These are phyloP conservation scores for Coemansia sp. DNA, from an alignment of 192 early-diverging fungal species.

Conservation along the genomic window DNA sequence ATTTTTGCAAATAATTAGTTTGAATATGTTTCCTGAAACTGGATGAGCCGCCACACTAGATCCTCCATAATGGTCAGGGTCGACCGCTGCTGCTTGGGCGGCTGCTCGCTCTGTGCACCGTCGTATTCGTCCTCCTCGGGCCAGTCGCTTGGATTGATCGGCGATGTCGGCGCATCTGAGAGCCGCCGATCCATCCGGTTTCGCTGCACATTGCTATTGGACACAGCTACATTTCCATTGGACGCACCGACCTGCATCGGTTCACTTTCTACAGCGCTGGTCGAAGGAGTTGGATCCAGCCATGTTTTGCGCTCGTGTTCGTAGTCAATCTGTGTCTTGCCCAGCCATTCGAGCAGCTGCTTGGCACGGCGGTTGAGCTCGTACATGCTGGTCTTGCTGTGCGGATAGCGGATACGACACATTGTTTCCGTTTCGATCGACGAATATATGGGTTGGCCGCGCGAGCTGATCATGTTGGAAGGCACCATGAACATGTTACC, in stretches of 20 bases:
- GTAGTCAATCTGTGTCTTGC: constrained; percentile 49
- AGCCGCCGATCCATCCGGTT: constrained; percentile 10
- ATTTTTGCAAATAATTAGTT: constrained; percentile 6
- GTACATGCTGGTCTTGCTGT: constrained; percentile 24
- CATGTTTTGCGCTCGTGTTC: constrained; percentile 40
- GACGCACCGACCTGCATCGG: neutral
- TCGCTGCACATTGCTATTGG: neutral
- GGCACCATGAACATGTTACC: constrained; percentile 38
- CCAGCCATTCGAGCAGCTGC: constrained; percentile 55
- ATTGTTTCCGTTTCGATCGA: constrained; percentile 33
- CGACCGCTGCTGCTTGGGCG: constrained; percentile 9
- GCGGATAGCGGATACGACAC: constrained; percentile 52
- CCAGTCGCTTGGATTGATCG: constrained; percentile 48
- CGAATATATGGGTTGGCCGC: constrained; percentile 48
- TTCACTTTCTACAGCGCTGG: neutral
- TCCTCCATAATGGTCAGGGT: constrained; percentile 50
- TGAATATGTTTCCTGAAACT: constrained; percentile 51
- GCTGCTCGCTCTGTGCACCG: neutral
- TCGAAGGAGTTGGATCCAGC: constrained; percentile 3
- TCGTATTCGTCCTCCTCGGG: constrained; percentile 38
- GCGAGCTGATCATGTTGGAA: constrained; percentile 35
- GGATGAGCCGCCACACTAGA: constrained; percentile 49
- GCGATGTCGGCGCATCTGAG: constrained; percentile 48
- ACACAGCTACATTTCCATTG: neutral
- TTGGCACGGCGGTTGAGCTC: constrained; percentile 50